Base-by-base conservation (phyloP, 2,329 filamentous ascomycete species). In the Apiospora pterosperma region DNA sequence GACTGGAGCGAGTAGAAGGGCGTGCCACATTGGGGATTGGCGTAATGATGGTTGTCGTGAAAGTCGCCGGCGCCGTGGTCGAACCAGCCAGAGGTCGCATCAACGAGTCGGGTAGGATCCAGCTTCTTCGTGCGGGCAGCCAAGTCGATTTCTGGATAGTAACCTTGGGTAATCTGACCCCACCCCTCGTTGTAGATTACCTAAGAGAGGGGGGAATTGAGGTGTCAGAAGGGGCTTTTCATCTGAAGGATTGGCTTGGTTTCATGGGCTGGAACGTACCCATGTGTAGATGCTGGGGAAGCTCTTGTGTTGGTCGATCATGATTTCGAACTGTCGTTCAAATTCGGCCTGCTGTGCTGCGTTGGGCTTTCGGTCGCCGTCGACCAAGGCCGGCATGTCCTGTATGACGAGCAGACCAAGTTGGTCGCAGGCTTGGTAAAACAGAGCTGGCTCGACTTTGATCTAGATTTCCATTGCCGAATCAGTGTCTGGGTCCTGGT, bases 101-200 rank as follows among this genome's bases (percentile, higher is more conserved):
- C 82, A 42, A 92, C 78, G 10, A 92, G 80, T 28, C 90, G 79
- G 0, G 87, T 89, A 0, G 88, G 85, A 69, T 92, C 90, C 2
- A 90, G 75, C 1, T 78, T 68, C 55, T 80, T 81, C 2, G 92
- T 82, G 0, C 82, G 73, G 1, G 84, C 78, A 0, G 87, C 85
- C 14, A 92, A 77, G 4, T 73, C 76, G 16, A 83, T 82, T 67
- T 92, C 89, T 0, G 88, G 86, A 67, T 81, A 82, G 8, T 79
- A 79, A 0, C 75, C 74, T 0, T 79, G 69, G 2, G 72, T 79
- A 2, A 85, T 76, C 70, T 92, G 89, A 2, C 87, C 89, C 89
- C 89, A 92, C 52, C 88, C 89, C 73, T 92, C 89, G 71, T 92
- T 91, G 75, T 91, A 92, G 69, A 92, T 87, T 19, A 90, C 78